phyloP scores from a whole-genome alignment of 129 eudicot genomes.

The Oenanthe sinensis region DNA sequence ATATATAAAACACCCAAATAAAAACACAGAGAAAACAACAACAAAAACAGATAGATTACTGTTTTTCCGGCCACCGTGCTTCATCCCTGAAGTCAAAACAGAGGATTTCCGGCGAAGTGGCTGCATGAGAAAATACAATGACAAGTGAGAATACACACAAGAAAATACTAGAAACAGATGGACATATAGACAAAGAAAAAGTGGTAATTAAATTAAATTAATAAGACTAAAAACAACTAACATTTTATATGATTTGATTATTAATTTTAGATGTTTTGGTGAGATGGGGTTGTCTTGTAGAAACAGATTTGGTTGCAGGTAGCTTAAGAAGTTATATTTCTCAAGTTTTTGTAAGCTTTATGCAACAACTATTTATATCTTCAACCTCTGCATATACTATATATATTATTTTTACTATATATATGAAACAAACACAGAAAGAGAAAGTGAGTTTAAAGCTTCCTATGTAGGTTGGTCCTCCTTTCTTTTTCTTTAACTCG shows the following conservation, averaged over 20 bases:
- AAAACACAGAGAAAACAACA: constrained; percentile 61
- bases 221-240: constrained; percentile 12
- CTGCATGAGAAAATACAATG: constrained; percentile 34
- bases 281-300: constrained; percentile 65
- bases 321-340: constrained; percentile 54
- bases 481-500: too few species aligned
- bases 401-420: background rate
- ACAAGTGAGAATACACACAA: constrained; percentile 1
- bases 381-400: background rate
- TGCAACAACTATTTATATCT: background rate
- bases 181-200: constrained; percentile 19
- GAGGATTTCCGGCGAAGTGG: constrained; percentile 65
- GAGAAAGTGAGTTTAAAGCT: constrained; percentile 43
- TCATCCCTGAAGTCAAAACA: constrained; percentile 45
- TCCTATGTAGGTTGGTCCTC: constrained; percentile 19
- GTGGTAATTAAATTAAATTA: background rate
- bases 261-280: constrained; percentile 50
- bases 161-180: constrained; percentile 2
- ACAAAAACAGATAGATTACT: constrained; percentile 55
- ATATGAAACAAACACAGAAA: background rate
- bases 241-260: constrained; percentile 1
- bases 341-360: constrained; percentile 15
- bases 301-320: constrained; percentile 34
- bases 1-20: constrained; percentile 82
- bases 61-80: constrained; percentile 44